Conservation (phyloP, 331 rosid genomes). For the Spiraea crenata region DNA sequence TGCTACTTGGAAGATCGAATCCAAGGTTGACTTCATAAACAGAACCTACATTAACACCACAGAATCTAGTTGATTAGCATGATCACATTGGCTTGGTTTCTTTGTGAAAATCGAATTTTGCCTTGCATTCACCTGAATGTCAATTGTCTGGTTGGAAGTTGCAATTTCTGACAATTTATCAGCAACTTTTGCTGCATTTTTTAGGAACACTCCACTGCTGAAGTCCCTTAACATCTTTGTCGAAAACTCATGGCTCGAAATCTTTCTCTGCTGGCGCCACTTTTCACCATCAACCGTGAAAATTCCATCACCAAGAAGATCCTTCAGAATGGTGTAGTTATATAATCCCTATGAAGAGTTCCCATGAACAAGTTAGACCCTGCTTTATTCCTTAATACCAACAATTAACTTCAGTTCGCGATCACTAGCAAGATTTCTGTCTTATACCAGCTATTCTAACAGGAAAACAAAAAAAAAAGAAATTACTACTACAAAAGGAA, state of each 20-base stretch:
- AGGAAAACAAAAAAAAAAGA: too few relatives aligned
- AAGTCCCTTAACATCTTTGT: constrained; percentile 71
- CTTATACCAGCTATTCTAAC: too few relatives aligned
- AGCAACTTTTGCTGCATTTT: constrained; percentile 70
- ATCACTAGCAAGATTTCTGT: too few relatives aligned
- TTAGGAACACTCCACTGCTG: constrained; percentile 57
- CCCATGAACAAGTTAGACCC: neutral
- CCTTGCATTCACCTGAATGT: constrained; percentile 60
- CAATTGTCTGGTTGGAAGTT: constrained; percentile 38
- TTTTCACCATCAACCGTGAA: constrained; percentile 89
- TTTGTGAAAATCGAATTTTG: constrained; percentile 9
- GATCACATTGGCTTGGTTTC: neutral
- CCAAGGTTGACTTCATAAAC: constrained; percentile 72
- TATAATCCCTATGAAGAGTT: constrained; percentile 53
- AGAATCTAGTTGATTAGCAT: constrained; percentile 8
- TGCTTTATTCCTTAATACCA: neutral
- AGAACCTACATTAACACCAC: constrained; percentile 45
- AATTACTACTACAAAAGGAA: too few relatives aligned
- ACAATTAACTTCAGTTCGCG: neutral
- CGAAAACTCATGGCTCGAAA: constrained; percentile 87
- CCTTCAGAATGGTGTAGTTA: constrained; percentile 62
- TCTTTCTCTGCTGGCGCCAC: constrained; percentile 91
- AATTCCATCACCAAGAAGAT: constrained; percentile 94
- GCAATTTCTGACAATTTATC: constrained; percentile 61
- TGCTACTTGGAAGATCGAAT: constrained; percentile 83